Conservation (phyloP, 331 rosid genomes). For the Erythrophleum ivorense region DNA sequence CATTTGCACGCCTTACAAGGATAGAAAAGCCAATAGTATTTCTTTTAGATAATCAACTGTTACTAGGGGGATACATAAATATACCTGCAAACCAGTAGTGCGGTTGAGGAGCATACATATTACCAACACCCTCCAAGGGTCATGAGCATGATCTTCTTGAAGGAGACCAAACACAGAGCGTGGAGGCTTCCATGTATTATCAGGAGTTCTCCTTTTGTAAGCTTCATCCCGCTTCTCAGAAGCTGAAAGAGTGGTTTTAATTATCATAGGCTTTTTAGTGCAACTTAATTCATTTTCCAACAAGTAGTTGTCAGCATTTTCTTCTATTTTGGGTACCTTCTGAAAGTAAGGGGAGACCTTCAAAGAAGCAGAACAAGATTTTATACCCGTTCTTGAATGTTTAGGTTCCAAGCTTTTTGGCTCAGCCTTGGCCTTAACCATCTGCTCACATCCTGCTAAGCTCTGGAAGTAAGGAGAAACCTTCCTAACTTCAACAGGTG, state of each 20-base stretch:
- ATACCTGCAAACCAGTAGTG: constrained; percentile 68
- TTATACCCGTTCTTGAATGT: not conserved
- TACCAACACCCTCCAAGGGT: constrained; percentile 83
- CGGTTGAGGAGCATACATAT: constrained; percentile 74
- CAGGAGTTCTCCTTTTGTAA: constrained; percentile 40
- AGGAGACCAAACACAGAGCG: constrained; percentile 55
- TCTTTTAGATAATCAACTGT: not conserved
- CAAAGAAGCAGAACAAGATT: constrained; percentile 11
- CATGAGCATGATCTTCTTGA: constrained; percentile 68
- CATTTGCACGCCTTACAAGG: not conserved
- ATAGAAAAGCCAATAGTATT: not conserved
- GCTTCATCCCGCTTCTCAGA: constrained; percentile 31
- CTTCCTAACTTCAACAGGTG: not conserved
- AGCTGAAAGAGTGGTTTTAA: constrained; percentile 2
- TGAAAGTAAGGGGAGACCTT: constrained; percentile 32
- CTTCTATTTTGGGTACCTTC: not conserved
- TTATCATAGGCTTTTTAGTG: not conserved
- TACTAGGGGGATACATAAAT: not conserved
- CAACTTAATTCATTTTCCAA: not conserved
- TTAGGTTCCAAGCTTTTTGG: not conserved
- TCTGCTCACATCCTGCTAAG: constrained; percentile 6
- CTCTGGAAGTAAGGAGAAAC: not conserved
- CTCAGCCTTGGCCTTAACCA: not conserved
- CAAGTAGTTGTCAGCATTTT: not conserved
- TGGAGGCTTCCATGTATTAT: constrained; percentile 77